Percentiles rank a stretch among this genome's conserved stretches.
phyloP scores from a whole-genome alignment of 2,329 filamentous ascomycete genomes.

The Phyllosticta citrichinensis region DNA sequence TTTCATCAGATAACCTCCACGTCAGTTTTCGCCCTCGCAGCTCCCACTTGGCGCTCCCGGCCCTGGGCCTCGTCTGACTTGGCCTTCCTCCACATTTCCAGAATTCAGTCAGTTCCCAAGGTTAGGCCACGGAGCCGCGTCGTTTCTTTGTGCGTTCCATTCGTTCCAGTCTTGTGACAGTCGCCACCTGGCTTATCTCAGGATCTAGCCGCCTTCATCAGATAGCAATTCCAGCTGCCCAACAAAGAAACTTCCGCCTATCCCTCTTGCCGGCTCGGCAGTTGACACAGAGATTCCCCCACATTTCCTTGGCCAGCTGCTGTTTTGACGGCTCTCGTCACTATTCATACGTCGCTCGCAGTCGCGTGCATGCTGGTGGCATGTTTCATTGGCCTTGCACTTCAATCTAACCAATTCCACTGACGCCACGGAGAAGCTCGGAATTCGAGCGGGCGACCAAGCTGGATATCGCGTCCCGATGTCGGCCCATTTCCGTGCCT shows the following conservation, averaged over 20 bases:
- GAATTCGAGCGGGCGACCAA: background rate
- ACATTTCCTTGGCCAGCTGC: background rate
- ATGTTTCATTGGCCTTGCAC: background rate
- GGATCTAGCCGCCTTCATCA: slow-evolving; percentile 8
- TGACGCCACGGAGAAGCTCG: background rate
- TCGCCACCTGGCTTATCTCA: slow-evolving; percentile 2
- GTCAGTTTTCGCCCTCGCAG: background rate
- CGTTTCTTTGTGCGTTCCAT: background rate
- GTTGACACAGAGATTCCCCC: background rate
- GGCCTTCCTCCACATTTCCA: background rate
- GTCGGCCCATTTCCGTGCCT: background rate
- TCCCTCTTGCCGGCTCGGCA: background rate
- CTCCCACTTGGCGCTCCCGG: background rate
- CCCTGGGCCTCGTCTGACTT: background rate
- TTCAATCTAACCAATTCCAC: background rate
- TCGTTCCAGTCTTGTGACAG: background rate
- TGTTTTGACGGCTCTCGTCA: background rate
- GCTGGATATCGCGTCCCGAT: background rate
- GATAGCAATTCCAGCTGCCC: background rate
- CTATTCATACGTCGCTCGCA: background rate
- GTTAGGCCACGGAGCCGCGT: background rate
- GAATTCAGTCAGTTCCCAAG: background rate
- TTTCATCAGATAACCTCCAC: background rate
- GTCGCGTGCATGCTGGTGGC: background rate
- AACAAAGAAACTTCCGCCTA: background rate